Evolutionary conservation across 257 asterid genomes (phyloP), one percentile per base, ranked within the genome.

Genomic region (Cynanchum wilfordii): DNA sequence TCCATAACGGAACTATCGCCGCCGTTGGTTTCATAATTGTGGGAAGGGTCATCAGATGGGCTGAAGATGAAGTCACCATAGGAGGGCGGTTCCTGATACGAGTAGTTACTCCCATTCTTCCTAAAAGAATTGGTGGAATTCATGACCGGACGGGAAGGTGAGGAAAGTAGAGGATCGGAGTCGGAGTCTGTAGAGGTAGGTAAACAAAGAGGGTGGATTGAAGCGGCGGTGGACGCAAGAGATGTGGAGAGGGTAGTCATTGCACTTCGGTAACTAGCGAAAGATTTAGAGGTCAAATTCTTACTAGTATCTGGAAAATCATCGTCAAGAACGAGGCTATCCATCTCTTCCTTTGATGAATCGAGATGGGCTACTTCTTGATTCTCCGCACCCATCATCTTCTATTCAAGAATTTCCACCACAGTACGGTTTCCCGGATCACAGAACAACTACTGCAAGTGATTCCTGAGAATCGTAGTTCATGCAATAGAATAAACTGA

Each of bases 201-300:
- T 75, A 73, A 79, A 73, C 89, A 85, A 57, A 82, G 79, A 73
- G 82, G 76, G 54, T 80, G 86, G 73, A 83, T 80, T 58, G 85
- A 78, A 20, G 69, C 59, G 64, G 62, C 73, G 36, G 67, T 15
- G 70, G 80, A 76, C 10, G 79, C 44, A 33, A 68, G 42, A 42
- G 70, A 70, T 66, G 80, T 63, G 73, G 96, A 71, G 76, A 89
- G 88, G 25, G 85, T 84, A 25, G 88, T 77, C 88, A 88, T 81
- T 84, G 90, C 96, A 85, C 89, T 94, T 79, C 86, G 85, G 84
- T 86, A 88, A 68, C 78, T 81, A 73, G 90, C 75, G 76, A 69
- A 85, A 44, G 96, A 88, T 66, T 81, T 85, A 74, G 97, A 89
- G 81, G 80, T 78, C 73, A 88, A 83, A 59, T 76, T 83, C 19